phyloP scores from a whole-genome alignment of 352 stramenopile genomes.

The Phytophthora europaea region DNA sequence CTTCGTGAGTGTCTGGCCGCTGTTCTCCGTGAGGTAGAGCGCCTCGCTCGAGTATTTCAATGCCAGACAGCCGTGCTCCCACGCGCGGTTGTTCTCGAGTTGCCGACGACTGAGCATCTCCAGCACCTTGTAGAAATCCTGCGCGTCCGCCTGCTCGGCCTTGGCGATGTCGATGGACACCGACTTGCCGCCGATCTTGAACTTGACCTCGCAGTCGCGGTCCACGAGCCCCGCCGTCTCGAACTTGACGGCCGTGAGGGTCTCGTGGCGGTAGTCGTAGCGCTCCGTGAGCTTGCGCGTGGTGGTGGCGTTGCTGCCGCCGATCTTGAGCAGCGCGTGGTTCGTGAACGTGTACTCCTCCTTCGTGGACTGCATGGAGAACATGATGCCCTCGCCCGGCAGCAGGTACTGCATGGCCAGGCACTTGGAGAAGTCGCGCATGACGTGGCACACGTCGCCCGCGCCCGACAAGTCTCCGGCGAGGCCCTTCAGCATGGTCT shows the following conservation, averaged over 20 bases:
- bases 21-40: slow-evolving; percentile 55
- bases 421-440: slow-evolving; percentile 53
- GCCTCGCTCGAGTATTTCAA: slow-evolving; percentile 54
- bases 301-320: slow-evolving; percentile 55
- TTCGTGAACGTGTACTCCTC: slow-evolving; percentile 78
- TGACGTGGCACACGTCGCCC: slow-evolving; percentile 59
- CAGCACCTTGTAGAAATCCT: slow-evolving; percentile 67
- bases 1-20: slow-evolving; percentile 47
- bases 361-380: slow-evolving; percentile 64
- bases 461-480: slow-evolving; percentile 62
- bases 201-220: slow-evolving; percentile 72
- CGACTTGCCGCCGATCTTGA: slow-evolving; percentile 46
- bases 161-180: slow-evolving; percentile 69
- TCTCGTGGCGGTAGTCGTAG: slow-evolving; percentile 49
- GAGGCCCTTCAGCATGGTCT: slow-evolving; percentile 61
- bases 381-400: slow-evolving; percentile 54
- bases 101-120: slow-evolving; percentile 59
- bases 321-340: slow-evolving; percentile 57
- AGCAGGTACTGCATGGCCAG: slow-evolving; percentile 54
- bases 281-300: slow-evolving; percentile 64
- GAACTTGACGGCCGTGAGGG: slow-evolving; percentile 49
- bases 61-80: slow-evolving; percentile 57
- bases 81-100: slow-evolving; percentile 45
- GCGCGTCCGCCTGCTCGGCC: slow-evolving; percentile 41
- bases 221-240: slow-evolving; percentile 62